These are phyloP conservation scores for Neofusicoccum laricinum DNA, from an alignment of 2,329 filamentous ascomycete genomes.

Conservation along the genomic window DNA sequence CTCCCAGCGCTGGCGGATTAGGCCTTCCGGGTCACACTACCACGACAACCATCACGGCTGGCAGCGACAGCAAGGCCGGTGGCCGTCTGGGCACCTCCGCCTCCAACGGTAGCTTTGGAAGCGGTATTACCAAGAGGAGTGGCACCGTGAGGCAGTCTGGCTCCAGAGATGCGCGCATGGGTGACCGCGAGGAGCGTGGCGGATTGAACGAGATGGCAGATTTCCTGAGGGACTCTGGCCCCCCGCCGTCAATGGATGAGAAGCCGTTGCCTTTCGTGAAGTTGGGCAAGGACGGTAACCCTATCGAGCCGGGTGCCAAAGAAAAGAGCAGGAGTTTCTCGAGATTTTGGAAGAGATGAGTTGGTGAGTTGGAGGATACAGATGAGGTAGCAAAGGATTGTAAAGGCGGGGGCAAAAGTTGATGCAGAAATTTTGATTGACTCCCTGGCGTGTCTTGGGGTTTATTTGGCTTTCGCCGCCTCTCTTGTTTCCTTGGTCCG, in stretches of 20 bases:
- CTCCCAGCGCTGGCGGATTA: background rate
- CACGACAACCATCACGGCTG: background rate
- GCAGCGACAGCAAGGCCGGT: background rate
- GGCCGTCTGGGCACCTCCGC: background rate
- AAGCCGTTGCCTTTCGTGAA: conserved; percentile 14
- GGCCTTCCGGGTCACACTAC: background rate
- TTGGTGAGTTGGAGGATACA: background rate
- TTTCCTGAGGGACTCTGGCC: conserved; percentile 42
- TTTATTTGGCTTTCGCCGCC: background rate
- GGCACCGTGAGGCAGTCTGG: background rate
- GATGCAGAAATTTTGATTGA: too few species aligned
- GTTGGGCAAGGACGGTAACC: conserved; percentile 11
- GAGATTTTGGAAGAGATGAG: conserved; percentile 13
- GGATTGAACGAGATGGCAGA: conserved; percentile 39
- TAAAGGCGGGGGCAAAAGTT: background rate
- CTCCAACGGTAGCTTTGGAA: background rate
- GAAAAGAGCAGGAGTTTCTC: background rate
- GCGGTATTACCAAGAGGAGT: background rate
- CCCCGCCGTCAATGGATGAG: conserved; percentile 25
- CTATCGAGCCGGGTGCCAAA: background rate
- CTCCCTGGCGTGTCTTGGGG: background rate
- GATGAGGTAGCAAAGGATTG: background rate
- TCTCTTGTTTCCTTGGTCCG: background rate
- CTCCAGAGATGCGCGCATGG: background rate
- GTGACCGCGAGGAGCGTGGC: background rate